These are phyloP conservation scores for Cephaloascus fragrans DNA, from an alignment of 805 yeast genomes.

Conservation along the genomic window DNA sequence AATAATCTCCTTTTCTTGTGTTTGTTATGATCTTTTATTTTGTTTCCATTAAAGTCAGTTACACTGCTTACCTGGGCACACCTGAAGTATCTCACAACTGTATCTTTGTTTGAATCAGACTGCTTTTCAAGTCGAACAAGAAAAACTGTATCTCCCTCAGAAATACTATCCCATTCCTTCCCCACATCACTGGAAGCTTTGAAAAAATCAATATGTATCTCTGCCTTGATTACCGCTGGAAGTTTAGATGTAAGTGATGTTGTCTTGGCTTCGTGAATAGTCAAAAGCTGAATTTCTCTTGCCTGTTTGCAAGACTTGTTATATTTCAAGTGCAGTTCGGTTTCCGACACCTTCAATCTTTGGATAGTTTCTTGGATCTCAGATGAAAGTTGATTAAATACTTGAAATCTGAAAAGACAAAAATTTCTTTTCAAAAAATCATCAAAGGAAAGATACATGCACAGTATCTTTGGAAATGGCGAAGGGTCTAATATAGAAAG, in stretches of 20 bases:
- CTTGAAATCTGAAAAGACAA: conserved; percentile 9
- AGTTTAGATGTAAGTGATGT: background rate
- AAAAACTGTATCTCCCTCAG: background rate
- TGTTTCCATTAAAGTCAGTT: background rate
- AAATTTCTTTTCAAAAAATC: conserved; percentile 15
- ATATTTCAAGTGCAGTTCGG: background rate
- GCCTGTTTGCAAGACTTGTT: background rate
- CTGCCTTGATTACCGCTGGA: background rate
- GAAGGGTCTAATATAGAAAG: background rate
- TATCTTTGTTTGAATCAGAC: background rate
- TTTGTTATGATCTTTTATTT: background rate
- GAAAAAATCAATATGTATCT: background rate
- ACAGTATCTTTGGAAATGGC: conserved; percentile 1
- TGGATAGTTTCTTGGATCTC: conserved; percentile 9
- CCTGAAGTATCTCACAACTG: background rate
- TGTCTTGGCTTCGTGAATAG: background rate
- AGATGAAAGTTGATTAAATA: conserved; percentile 7
- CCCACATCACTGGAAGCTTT: background rate
- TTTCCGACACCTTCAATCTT: conserved; percentile 5
- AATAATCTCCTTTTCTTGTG: background rate
- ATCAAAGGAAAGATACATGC: conserved; percentile 14
- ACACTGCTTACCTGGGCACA: background rate
- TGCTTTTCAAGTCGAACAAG: background rate
- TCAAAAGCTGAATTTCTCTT: background rate
- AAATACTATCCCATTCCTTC: background rate